Evolutionary conservation across 345 rosid species (phyloP), one percentile per base, ranked within the genome.

Genomic region (Trapa incisa): DNA sequence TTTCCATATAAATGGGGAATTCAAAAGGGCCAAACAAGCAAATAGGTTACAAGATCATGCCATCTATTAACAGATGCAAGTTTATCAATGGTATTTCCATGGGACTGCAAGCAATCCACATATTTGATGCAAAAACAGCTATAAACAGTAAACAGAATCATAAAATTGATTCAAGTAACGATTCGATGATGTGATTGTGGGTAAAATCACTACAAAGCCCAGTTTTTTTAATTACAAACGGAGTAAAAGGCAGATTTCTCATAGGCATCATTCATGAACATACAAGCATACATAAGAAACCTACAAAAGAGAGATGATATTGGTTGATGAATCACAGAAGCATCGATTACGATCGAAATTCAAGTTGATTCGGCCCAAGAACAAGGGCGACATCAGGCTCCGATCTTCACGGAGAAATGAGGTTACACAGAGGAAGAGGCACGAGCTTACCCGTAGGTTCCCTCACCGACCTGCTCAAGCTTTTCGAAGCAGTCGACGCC

Each of bases 401-500:
- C n/a, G 33, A 65, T 53, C 38, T 50, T 13, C 15, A 43, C 6
- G 14, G 57, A 29, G 15, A 32, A 35, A 9, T 6, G 41, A 54
- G 4, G 39, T 9, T 17, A 15, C 68, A 2, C 1, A 53, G 7
- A 29, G 61, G 42, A 12, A 53, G 37, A 54, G 43, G 2, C 4
- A 5, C 39, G 17, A 62, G 73, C 78, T 29, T 7, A 84, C 87
- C 87, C 87, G 58, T 81, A 81, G 69, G 87, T 84, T 45, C 87
- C 87, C 71, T 84, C 87, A 39, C 87, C 87, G 70, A 84, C 79
- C 75, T 84, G 87, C 63, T 84, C 87, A 43, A 84, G 77, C 72
- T 81, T 81, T 69, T 84, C 85, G 65, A 84, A 84, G 73, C 85
- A 79, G 70, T 84, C 84, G 37, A 84, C 87, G 60, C 83, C 81